Conservation (phyloP, 2,329 filamentous ascomycete genomes). For the Penicillium paneum region DNA sequence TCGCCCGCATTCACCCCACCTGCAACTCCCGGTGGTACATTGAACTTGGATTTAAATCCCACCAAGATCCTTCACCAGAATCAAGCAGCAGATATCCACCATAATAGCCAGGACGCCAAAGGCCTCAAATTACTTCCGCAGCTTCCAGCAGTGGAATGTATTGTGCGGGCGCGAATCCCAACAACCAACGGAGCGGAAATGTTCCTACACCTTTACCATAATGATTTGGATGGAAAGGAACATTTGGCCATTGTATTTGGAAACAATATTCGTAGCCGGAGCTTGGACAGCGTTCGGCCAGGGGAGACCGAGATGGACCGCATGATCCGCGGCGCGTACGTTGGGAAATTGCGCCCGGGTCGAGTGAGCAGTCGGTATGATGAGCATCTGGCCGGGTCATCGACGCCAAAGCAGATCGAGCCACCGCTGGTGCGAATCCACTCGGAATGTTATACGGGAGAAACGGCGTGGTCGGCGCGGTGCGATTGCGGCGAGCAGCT, state of each 20-base stretch:
- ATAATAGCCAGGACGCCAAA: slow-evolving; percentile 45
- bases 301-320: slow-evolving; percentile 57
- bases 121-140: slow-evolving; percentile 69
- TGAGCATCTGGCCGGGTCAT: slow-evolving; percentile 24
- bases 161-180: slow-evolving; percentile 90
- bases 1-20: slow-evolving; percentile 54
- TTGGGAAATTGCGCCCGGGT: slow-evolving; percentile 80
- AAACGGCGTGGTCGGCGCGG: slow-evolving; percentile 95
- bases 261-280: slow-evolving; percentile 70
- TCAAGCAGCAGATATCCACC: slow-evolving; percentile 26
- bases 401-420: slow-evolving; percentile 24
- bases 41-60: slow-evolving; percentile 27
- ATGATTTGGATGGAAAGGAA: slow-evolving; percentile 90
- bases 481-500: slow-evolving; percentile 98
- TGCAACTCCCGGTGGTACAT: slow-evolving; percentile 41
- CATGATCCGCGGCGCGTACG: slow-evolving; percentile 92
- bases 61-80: slow-evolving; percentile 29
- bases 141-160: slow-evolving; percentile 83
- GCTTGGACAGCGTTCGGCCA: slow-evolving; percentile 49
- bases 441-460: slow-evolving; percentile 96
- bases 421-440: slow-evolving; percentile 88
- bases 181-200: slow-evolving; percentile 90
- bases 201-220: slow-evolving; percentile 93
- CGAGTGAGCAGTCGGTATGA: slow-evolving; percentile 70
- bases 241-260: slow-evolving; percentile 97